Evolutionary conservation across 2,329 filamentous ascomycete genomes (phyloP), one percentile per base, ranked within the genome.

Genomic region (Colletotrichum sojae): DNA sequence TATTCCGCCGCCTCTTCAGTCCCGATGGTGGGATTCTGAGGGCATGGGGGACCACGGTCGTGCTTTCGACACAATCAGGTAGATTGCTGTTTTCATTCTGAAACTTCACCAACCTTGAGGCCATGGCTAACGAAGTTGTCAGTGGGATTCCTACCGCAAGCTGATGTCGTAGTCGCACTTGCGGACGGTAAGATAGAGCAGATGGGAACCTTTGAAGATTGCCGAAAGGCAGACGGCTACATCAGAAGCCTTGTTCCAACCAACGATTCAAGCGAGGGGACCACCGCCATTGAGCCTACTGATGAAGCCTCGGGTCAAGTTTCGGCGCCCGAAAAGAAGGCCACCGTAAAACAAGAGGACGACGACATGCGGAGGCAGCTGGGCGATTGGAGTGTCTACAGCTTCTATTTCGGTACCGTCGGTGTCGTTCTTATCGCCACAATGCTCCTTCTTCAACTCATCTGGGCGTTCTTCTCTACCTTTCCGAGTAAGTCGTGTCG

Each of bases 11-110:
- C 5, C 58, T 79, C 25, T 78, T 80, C 18, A 62, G 51, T n/a
- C 53, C 53, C 4, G 62, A 72, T 45, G 56, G 66, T 13, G 81
- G 77, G 1, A 61, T 79, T 2, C 62, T 80, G 0, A 72, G 75
- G 6, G 64, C 61, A 51, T 76, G 74, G 65, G 73, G 75, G 0
- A 78, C 78, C 0, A 83, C 83, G 0, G 73, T 80, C 0, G 49
- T 85, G 8, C 71, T 84, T 2, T 78, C 77, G 4, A 83, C 81
- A 1, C 80, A 80, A 54, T 74, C 76, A 8, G 70, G 77, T 77
- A 58, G 13, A 61, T 48, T 8, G 8, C 4, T 4, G 9, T 8
- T 39, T 25, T 27, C 12, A 36, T 10, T 36, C 1, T 4, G 31
- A 36, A 9, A 36, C 31, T 36, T 8, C 10, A 36, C 5, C 3